Conservation (phyloP, 2,329 filamentous ascomycete species). For the Aspergillus uvarum region DNA sequence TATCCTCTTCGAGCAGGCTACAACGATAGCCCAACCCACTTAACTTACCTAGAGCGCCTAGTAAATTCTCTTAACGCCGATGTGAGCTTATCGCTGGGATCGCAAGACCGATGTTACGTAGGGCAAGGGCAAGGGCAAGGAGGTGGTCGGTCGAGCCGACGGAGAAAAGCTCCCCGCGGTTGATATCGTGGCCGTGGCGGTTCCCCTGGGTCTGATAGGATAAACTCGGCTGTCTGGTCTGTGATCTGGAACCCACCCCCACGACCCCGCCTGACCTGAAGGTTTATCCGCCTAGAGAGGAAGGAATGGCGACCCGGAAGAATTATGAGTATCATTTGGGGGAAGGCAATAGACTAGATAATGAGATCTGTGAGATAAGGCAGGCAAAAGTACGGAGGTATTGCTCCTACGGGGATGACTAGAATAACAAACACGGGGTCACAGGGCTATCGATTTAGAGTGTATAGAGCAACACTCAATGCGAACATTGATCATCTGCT, state of each 20-base stretch:
- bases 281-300: constrained; percentile 6
- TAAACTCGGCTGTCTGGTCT: constrained; percentile 14
- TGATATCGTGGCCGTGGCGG: constrained; percentile 20
- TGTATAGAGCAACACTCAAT: not conserved
- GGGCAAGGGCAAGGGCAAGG: not conserved
- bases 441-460: not conserved
- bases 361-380: constrained; percentile 15
- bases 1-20: not conserved
- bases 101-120: not conserved
- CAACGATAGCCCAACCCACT: not conserved
- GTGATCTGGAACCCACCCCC: constrained; percentile 15
- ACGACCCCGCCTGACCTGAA: not conserved
- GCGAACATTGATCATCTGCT: not conserved
- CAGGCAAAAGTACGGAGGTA: constrained; percentile 13
- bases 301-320: not conserved
- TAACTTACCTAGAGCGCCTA: not conserved
- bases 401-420: not conserved
- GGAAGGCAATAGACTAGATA: not conserved
- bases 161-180: constrained; percentile 10
- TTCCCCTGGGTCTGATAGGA: constrained; percentile 18
- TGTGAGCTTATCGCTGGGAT: constrained; percentile 4
- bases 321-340: not conserved
- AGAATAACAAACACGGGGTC: not conserved
- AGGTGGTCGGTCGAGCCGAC: not conserved
- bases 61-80: not conserved